phyloP scores from a whole-genome alignment of 805 yeast genomes.

The Spathaspora arborariae region DNA sequence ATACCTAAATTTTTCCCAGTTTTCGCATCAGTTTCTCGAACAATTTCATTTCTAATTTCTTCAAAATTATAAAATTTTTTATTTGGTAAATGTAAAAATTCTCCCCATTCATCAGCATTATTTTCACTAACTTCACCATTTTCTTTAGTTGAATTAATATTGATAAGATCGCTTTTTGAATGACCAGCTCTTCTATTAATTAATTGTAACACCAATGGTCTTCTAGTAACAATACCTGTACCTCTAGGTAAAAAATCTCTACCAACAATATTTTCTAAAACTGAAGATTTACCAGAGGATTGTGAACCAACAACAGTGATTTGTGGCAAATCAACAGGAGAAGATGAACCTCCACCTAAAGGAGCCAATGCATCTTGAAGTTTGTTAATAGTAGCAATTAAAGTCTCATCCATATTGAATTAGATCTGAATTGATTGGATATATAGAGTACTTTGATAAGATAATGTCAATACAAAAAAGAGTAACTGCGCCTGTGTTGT shows the following conservation, averaged over 20 bases:
- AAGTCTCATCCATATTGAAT: slow-evolving; percentile 66
- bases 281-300: slow-evolving; percentile 86
- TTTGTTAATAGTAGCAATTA: slow-evolving; percentile 82
- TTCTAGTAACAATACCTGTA: slow-evolving; percentile 87
- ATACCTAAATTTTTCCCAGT: slow-evolving; percentile 84
- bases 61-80: slow-evolving; percentile 83
- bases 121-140: slow-evolving; percentile 58
- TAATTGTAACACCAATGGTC: slow-evolving; percentile 81
- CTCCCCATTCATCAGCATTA: slow-evolving; percentile 93
- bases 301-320: slow-evolving; percentile 95
- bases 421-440: not conserved
- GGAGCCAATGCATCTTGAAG: slow-evolving; percentile 97
- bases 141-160: slow-evolving; percentile 41
- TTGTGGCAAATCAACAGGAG: slow-evolving; percentile 92
- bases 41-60: slow-evolving; percentile 87
- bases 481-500: too few relatives aligned
- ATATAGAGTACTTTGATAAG: too few relatives aligned
- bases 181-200: slow-evolving; percentile 53
- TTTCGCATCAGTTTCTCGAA: slow-evolving; percentile 82
- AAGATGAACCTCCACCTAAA: slow-evolving; percentile 80
- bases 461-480: too few relatives aligned
- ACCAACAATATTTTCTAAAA: slow-evolving; percentile 86
- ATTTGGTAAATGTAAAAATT: slow-evolving; percentile 88
- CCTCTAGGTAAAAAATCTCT: slow-evolving; percentile 90
- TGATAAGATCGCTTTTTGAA: slow-evolving; percentile 35